A percentile compares a stretch with the other conserved stretches of the same genome.
These are phyloP conservation scores for Melocanna baccifera DNA, from an alignment of 176 grass and related monocot species.

Conservation along the genomic window DNA sequence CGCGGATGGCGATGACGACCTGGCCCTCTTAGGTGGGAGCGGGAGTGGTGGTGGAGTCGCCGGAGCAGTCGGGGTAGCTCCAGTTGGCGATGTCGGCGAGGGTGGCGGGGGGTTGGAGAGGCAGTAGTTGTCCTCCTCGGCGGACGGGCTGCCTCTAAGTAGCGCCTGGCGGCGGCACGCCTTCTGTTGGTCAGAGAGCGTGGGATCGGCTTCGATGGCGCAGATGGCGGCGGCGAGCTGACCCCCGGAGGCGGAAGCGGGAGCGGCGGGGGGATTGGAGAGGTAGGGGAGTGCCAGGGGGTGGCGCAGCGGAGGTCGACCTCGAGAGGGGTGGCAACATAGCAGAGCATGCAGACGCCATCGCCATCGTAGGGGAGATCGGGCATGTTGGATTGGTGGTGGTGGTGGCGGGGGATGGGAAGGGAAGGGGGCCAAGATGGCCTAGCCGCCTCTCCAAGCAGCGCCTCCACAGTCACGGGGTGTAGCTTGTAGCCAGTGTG, in stretches of 20 bases:
- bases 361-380: slow-evolving; percentile 92
- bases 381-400: slow-evolving; percentile 32
- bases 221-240: slow-evolving; percentile 61
- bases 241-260: neutral
- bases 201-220: slow-evolving; percentile 57
- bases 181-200: slow-evolving; percentile 70
- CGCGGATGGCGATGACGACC: too few species aligned
- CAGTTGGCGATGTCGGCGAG: too few species aligned
- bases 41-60: too few species aligned
- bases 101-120: too few species aligned
- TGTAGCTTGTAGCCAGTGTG: too few species aligned
- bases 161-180: slow-evolving; percentile 68
- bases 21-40: too few species aligned
- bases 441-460: too few species aligned
- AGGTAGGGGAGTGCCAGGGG: slow-evolving; percentile 87
- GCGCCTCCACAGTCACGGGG: too few species aligned
- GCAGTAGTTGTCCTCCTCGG: too few species aligned
- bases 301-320: slow-evolving; percentile 70
- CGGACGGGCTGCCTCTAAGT: slow-evolving; percentile 32
- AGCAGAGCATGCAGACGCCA: slow-evolving; percentile 80
- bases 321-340: slow-evolving; percentile 30
- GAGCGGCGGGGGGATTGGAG: slow-evolving; percentile 38
- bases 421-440: too few species aligned
- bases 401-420: neutral
- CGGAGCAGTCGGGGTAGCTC: too few species aligned